These are phyloP conservation scores for Leccinum arenicola DNA, from an alignment of 768 basidiomycete species.

Conservation along the genomic window DNA sequence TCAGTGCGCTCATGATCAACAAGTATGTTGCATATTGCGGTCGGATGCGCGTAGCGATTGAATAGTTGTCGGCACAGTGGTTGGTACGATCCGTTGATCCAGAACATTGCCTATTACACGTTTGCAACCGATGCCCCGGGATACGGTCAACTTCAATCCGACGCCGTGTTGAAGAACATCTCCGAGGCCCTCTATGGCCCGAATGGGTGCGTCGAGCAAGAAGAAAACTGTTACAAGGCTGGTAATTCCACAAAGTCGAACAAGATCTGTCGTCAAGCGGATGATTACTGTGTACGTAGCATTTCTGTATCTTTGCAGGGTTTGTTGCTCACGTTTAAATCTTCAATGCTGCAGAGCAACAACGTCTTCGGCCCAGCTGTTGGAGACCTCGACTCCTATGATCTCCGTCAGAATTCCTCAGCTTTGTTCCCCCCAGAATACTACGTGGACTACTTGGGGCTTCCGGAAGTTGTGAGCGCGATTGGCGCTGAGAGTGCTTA, in stretches of 20 bases:
- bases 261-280: slow-evolving; percentile 47
- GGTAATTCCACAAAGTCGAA: slow-evolving; percentile 46
- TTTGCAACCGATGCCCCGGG: no score
- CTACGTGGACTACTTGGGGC: slow-evolving; percentile 46
- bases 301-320: neutral
- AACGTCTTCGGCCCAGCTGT: slow-evolving; percentile 51
- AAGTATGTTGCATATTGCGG: slow-evolving; percentile 37
- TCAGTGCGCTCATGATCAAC: slow-evolving; percentile 64
- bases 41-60: neutral
- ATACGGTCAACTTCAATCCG: no score
- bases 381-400: slow-evolving; percentile 51
- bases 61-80: no score
- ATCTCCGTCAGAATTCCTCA: slow-evolving; percentile 49
- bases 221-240: slow-evolving; percentile 54
- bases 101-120: no score
- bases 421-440: slow-evolving; percentile 52
- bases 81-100: no score
- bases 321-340: neutral
- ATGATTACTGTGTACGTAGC: slow-evolving; percentile 54
- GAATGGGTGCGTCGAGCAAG: slow-evolving; percentile 54
- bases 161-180: slow-evolving; percentile 18
- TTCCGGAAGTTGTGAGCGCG: slow-evolving; percentile 33
- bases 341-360: slow-evolving; percentile 29
- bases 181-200: slow-evolving; percentile 46
- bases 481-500: slow-evolving; percentile 57